Evolutionary conservation across 116 monocot genomes (phyloP).

Genomic region (Zostera marina): DNA sequence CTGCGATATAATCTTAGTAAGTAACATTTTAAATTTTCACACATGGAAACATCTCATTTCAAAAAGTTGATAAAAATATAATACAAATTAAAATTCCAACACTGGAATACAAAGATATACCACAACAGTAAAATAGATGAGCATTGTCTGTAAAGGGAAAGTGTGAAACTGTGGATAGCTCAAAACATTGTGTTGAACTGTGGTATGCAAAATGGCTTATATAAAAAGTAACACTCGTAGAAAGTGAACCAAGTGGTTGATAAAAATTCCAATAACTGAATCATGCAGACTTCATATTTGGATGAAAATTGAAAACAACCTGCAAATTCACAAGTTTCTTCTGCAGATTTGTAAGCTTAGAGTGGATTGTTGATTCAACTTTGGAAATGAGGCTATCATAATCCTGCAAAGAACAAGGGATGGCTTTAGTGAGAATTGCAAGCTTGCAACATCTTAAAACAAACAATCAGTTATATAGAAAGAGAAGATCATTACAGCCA

Average conservation of each 20-base stretch:
- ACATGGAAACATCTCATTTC: background rate
- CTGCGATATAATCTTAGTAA: slow-evolving; percentile 16
- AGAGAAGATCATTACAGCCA: slow-evolving; percentile 65
- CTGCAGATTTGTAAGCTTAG: slow-evolving; percentile 50
- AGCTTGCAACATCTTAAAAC: background rate
- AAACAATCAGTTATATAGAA: background rate
- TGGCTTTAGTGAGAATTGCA: background rate
- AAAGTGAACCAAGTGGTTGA: background rate
- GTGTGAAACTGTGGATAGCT: no score
- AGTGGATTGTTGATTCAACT: slow-evolving; percentile 27
- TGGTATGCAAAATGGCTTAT: no score
- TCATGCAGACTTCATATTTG: background rate
- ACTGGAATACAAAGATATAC: background rate
- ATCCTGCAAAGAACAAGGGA: slow-evolving; percentile 24
- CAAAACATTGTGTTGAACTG: no score
- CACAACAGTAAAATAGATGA: no score
- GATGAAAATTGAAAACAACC: slow-evolving; percentile 20
- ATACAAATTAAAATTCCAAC: background rate
- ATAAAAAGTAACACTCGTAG: no score
- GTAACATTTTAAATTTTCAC: background rate
- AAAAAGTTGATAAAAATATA: background rate
- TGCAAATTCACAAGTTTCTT: slow-evolving; percentile 62
- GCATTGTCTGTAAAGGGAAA: no score
- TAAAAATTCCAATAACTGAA: background rate
- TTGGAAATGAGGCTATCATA: slow-evolving; percentile 59